These are phyloP conservation scores for Ensete ventricosum DNA, from an alignment of 176 grass and related monocot genomes.

Conservation along the genomic window DNA sequence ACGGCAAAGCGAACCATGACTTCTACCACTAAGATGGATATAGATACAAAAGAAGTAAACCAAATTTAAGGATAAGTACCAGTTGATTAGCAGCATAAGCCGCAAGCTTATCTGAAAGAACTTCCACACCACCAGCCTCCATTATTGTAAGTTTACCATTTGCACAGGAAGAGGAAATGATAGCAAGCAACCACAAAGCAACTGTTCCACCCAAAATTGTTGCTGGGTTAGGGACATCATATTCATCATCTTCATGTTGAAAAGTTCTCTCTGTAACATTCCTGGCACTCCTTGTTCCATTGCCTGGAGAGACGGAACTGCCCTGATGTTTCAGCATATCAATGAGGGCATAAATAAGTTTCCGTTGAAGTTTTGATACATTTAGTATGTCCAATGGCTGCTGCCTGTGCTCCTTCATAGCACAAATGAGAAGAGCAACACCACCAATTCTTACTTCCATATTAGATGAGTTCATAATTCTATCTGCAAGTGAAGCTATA, in stretches of 20 bases:
- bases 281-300: slow-evolving; percentile 54
- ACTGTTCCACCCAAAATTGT: slow-evolving; percentile 58
- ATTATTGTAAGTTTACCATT: slow-evolving; percentile 58
- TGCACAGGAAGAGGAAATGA: slow-evolving; percentile 61
- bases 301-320: slow-evolving; percentile 40
- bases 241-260: slow-evolving; percentile 50
- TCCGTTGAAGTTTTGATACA: slow-evolving; percentile 47
- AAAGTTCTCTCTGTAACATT: slow-evolving; percentile 37
- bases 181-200: slow-evolving; percentile 71
- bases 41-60: slow-evolving; percentile 11
- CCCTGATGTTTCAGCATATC: slow-evolving; percentile 67
- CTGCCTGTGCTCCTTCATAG: slow-evolving; percentile 49
- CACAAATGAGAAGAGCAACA: slow-evolving; percentile 61
- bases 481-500: slow-evolving; percentile 58
- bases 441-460: slow-evolving; percentile 69
- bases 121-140: slow-evolving; percentile 65
- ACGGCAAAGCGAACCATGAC: background rate
- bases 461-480: slow-evolving; percentile 57
- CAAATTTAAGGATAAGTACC: slow-evolving; percentile 27
- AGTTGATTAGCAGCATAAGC: slow-evolving; percentile 42
- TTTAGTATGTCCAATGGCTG: slow-evolving; percentile 52
- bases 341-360: slow-evolving; percentile 62
- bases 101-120: slow-evolving; percentile 74
- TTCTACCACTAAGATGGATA: background rate
- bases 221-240: slow-evolving; percentile 41